A percentile compares a stretch with the other conserved stretches of the same genome.
phyloP scores from a whole-genome alignment of 495 filamentous ascomycete genomes.

The Annulohypoxylon moriforme region DNA sequence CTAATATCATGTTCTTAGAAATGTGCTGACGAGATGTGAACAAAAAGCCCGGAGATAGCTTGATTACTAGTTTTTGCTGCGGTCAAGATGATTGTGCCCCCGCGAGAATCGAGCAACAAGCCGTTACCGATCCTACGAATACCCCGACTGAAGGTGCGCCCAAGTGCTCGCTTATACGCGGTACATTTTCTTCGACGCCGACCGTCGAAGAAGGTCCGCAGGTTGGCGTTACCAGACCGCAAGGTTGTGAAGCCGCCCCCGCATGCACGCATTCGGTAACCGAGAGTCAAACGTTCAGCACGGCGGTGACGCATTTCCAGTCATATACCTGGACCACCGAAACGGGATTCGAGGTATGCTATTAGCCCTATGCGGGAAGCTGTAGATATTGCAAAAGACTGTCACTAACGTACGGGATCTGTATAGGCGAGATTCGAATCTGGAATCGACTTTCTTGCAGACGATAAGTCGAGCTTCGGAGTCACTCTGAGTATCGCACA shows the following conservation, averaged over 20 bases:
- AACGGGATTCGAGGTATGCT: constrained; percentile 31
- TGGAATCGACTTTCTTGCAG: constrained; percentile 23
- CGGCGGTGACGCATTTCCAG: constrained; percentile 27
- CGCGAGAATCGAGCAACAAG: constrained; percentile 27
- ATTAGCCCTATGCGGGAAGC: background rate
- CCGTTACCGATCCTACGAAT: background rate
- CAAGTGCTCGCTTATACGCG: constrained; percentile 21
- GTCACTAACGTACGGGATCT: background rate
- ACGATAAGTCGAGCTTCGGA: background rate
- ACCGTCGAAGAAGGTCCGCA: constrained; percentile 24
- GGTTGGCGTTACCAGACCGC: constrained; percentile 33
- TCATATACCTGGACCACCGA: constrained; percentile 32
- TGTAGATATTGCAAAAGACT: background rate
- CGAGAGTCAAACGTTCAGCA: constrained; percentile 26
- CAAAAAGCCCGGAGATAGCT: constrained; percentile 24
- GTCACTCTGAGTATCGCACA: constrained; percentile 14
- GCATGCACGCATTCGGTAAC: constrained; percentile 36
- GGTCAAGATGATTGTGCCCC: constrained; percentile 34
- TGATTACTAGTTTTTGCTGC: constrained; percentile 42
- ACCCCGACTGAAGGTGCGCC: background rate
- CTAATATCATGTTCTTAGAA: background rate
- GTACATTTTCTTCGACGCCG: constrained; percentile 8
- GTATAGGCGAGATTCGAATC: constrained; percentile 18
- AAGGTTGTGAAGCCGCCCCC: constrained; percentile 31
- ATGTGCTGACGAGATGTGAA: background rate